Evolutionary conservation across 345 rosid species (phyloP), one percentile per base, ranked within the genome.

Genomic region (Populus deltoides): DNA sequence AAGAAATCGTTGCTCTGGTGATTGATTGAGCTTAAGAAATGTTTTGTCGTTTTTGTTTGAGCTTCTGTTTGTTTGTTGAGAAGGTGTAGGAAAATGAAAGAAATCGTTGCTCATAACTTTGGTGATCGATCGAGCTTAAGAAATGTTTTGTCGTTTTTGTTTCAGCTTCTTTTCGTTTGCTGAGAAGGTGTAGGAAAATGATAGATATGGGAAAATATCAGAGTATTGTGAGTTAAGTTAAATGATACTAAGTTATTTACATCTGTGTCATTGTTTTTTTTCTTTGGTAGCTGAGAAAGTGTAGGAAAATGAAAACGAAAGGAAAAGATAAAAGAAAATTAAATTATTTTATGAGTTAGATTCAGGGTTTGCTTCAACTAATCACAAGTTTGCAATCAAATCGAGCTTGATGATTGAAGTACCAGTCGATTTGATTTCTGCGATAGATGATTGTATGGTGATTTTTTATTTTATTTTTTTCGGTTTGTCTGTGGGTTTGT

Each of bases 11-110:
- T 57, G 0, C 12, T 57, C 24, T 22, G 13, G 24, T 13, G 15
- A 59, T n/a, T 25, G 29, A 59, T n/a, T 3, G 29, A 59, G 29
- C 63, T 59, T 8, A 13, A n/a, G 12, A 59, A 24, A 24, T 9
- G 15, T 59, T 10, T 10, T 59, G 18, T 39, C 59, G 24, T 61
- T 2, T 18, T 53, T 24, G 35, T 15, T 20, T 24, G 2, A 51
- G 24, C 18, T 27, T 57, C 33, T 43, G 41, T 68, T 68, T 74
- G 76, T 22, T 41, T 80, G 27, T 27, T 41, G n/a, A 55, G 78
- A 53, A 70, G 35, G 68, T 47, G 33, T 29, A 33, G 33, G 53
- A 75, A 69, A 65, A 8, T 17, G 55, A 20, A 20, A 53, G 33
- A 72, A 25, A 43, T n/a, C 29, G 5, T n/a, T 59, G 0, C 59